phyloP scores from a whole-genome alignment of 768 basidiomycete genomes.

The Russula brevipes region DNA sequence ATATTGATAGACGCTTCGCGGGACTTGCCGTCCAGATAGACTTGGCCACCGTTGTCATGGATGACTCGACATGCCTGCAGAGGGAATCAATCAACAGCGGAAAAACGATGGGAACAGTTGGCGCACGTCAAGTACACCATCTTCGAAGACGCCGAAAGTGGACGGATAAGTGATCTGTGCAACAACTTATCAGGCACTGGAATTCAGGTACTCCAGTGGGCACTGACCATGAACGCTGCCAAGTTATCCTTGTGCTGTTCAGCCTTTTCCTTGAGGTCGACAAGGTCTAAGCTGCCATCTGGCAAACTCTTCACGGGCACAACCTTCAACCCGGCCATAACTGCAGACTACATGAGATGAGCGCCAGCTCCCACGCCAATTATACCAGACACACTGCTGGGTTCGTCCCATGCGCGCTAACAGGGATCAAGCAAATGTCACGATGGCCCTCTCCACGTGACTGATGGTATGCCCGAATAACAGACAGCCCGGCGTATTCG shows the following conservation, averaged over 20 bases:
- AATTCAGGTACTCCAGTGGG: slow-evolving; percentile 5
- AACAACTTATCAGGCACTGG: slow-evolving; percentile 13
- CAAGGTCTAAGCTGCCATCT: slow-evolving; percentile 87
- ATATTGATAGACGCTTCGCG: not conserved
- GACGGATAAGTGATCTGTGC: slow-evolving; percentile 90
- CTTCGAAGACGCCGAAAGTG: slow-evolving; percentile 96
- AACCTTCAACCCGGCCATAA: slow-evolving; percentile 96
- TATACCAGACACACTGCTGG: slow-evolving; percentile 65
- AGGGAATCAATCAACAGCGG: slow-evolving; percentile 7
- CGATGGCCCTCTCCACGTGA: slow-evolving; percentile 81
- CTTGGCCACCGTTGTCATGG: slow-evolving; percentile 93
- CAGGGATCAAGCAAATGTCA: slow-evolving; percentile 87
- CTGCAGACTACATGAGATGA: slow-evolving; percentile 63
- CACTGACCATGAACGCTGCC: slow-evolving; percentile 86
- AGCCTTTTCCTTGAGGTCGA: slow-evolving; percentile 81
- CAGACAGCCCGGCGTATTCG: slow-evolving; percentile 92
- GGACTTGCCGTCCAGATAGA: slow-evolving; percentile 80
- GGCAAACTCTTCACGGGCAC: slow-evolving; percentile 86
- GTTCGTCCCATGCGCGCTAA: slow-evolving; percentile 97
- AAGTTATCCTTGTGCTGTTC: slow-evolving; percentile 86
- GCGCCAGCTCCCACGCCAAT: not conserved
- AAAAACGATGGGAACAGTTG: not conserved
- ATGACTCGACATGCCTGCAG: slow-evolving; percentile 83
- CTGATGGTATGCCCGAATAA: slow-evolving; percentile 92
- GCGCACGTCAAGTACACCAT: slow-evolving; percentile 70